Evolutionary conservation across 495 filamentous ascomycete species (phyloP).

Genomic region (Podospora australis): DNA sequence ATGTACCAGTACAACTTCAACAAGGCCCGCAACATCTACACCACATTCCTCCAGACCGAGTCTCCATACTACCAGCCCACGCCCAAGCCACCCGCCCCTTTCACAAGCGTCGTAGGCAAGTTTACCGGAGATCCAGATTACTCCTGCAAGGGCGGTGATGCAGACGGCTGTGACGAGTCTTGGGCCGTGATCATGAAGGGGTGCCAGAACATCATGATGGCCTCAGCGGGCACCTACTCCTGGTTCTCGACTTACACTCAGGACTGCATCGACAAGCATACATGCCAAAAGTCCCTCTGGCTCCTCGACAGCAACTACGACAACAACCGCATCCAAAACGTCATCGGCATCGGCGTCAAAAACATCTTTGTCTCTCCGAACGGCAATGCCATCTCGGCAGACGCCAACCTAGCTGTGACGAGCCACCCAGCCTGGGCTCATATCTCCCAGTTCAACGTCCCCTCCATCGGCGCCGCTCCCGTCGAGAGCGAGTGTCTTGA

Average conservation of each 20-base stretch:
- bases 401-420: slow-evolving; percentile 21
- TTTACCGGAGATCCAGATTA: slow-evolving; percentile 16
- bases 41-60: slow-evolving; percentile 75
- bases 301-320: slow-evolving; percentile 60
- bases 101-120: slow-evolving; percentile 22
- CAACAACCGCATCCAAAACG: slow-evolving; percentile 35
- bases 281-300: slow-evolving; percentile 77
- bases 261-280: slow-evolving; percentile 58
- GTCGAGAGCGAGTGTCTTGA: neutral
- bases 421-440: slow-evolving; percentile 22
- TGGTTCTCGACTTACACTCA: slow-evolving; percentile 52
- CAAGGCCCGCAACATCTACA: slow-evolving; percentile 68
- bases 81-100: slow-evolving; percentile 59
- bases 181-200: slow-evolving; percentile 22
- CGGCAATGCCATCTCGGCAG: slow-evolving; percentile 15
- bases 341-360: slow-evolving; percentile 12
- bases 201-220: slow-evolving; percentile 17
- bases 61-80: slow-evolving; percentile 84
- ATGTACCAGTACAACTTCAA: slow-evolving; percentile 76
- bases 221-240: slow-evolving; percentile 19
- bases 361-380: slow-evolving; percentile 4
- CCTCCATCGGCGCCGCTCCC: slow-evolving; percentile 8
- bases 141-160: neutral
- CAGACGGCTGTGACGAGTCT: slow-evolving; percentile 13
- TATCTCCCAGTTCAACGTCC: slow-evolving; percentile 18